Evolutionary conservation across 1,284 basidiomycete species (phyloP), one percentile per base, ranked within the genome.

Genomic region (Ceratobasidium sp.): DNA sequence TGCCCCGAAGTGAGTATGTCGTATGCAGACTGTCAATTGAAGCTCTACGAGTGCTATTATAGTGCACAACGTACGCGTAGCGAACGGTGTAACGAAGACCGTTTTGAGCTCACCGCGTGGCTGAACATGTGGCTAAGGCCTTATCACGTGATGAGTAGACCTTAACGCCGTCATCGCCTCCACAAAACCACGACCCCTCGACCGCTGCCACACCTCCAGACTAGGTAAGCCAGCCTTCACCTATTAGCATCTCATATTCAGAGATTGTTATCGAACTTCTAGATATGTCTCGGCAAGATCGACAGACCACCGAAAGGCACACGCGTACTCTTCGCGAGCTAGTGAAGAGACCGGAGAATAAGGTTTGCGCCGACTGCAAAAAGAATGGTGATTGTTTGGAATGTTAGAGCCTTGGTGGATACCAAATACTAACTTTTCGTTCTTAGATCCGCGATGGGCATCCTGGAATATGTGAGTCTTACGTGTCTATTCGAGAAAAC

Each of bases 381-480:
- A 91, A 92, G 81, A 96, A 97, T 85, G 96, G 96, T 94, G 80
- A 70, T 90, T 82, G 77, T 70, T 28, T 50, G n/a, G 44, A 50
- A 20, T 67, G 5, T 38, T n/a, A 64, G 42, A 15, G 46, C 42
- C 20, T 50, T 12, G 9, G 56, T 44, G 54, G 20, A 12, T 12
- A 46, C 65, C n/a, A 28, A 69, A 7, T 17, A 65, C 61, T 26
- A 61, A 17, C 7, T 65, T 15, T 48, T 77, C 12, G n/a, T 65
- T 23, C 42, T 50, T 82, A 97, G 97, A 99, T 87, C 95, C 97
- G 52, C 89, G 97, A 83, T 99, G 97, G 97, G 97, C 97, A 26
- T 97, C 96, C 1, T 98, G 97, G 95, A 99, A 99, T 84, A 85
- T 99, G 92, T 96, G 84, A 82, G 91, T 84, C 48, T 50, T 61